Evolutionary conservation across 768 basidiomycete species (phyloP).

Genomic region (Tricholoma saponaceum): DNA sequence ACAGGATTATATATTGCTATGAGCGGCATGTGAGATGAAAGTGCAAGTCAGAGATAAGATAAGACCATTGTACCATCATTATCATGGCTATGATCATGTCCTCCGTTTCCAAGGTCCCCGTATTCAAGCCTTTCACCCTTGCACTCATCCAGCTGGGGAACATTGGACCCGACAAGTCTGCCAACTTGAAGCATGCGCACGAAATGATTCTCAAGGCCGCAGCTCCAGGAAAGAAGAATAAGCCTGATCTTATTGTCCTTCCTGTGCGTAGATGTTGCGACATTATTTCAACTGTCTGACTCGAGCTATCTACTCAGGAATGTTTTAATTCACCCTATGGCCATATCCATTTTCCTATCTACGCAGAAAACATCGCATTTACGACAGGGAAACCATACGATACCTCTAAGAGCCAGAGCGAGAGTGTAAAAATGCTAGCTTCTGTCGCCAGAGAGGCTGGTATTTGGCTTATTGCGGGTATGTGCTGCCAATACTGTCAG

Average conservation of each 20-base stretch:
- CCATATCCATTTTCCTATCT: conserved; percentile 71
- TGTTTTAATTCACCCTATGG: conserved; percentile 90
- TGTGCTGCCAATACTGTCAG: conserved; percentile 2
- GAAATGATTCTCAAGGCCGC: conserved; percentile 78
- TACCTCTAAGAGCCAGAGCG: conserved; percentile 50
- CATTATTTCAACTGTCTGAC: not conserved
- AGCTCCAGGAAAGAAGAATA: conserved; percentile 30
- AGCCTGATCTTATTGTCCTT: conserved; percentile 79
- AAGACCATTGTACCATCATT: too few species aligned
- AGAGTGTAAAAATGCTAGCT: conserved; percentile 81
- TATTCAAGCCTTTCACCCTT: conserved; percentile 73
- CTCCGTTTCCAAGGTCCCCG: conserved; percentile 7
- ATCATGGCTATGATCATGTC: not conserved
- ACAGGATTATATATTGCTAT: conserved; percentile 76
- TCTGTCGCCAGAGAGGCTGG: conserved; percentile 70
- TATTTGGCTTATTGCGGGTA: conserved; percentile 93
- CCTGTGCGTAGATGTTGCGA: conserved; percentile 49
- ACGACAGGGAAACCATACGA: conserved; percentile 57
- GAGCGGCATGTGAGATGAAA: conserved; percentile 34
- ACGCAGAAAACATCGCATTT: conserved; percentile 77
- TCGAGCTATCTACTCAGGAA: conserved; percentile 46
- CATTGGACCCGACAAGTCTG: conserved; percentile 63
- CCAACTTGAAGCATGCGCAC: conserved; percentile 80
- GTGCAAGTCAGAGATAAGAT: too few species aligned
- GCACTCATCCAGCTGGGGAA: conserved; percentile 89